phyloP scores from a whole-genome alignment of 768 basidiomycete genomes.

The Leucocoprinus sp. region DNA sequence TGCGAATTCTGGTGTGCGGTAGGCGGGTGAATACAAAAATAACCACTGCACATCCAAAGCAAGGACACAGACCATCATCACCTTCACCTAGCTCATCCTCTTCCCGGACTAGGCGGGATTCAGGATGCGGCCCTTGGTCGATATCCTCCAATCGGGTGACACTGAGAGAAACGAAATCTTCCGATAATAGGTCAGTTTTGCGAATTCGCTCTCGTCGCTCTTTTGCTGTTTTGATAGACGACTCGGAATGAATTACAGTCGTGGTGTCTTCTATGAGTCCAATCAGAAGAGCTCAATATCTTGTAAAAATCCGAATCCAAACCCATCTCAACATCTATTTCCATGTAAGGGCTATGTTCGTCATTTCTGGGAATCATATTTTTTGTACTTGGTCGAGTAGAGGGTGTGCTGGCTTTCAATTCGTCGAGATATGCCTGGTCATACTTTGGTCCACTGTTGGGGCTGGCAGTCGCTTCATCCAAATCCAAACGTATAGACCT shows the following conservation, averaged over 20 bases:
- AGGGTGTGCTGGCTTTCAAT: slow-evolving; percentile 70
- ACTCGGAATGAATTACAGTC: slow-evolving; percentile 60
- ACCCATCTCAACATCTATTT: slow-evolving; percentile 24
- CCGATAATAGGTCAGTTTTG: slow-evolving; percentile 32
- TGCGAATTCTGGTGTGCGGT: slow-evolving; percentile 52
- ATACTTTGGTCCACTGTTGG: slow-evolving; percentile 54
- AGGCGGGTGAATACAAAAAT: neutral
- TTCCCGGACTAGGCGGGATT: slow-evolving; percentile 73
- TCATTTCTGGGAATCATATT: slow-evolving; percentile 45
- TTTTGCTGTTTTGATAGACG: slow-evolving; percentile 64
- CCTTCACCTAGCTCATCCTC: slow-evolving; percentile 86
- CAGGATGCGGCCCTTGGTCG: slow-evolving; percentile 72
- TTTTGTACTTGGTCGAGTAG: slow-evolving; percentile 36
- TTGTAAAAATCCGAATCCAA: neutral
- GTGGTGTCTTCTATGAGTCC: slow-evolving; percentile 26
- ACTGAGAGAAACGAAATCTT: slow-evolving; percentile 76
- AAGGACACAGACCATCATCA: slow-evolving; percentile 62
- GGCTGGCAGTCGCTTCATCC: slow-evolving; percentile 49
- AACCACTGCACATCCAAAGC: neutral
- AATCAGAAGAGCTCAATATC: neutral
- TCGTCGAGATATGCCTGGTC: slow-evolving; percentile 66
- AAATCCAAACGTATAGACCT: slow-evolving; percentile 40
- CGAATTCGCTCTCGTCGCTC: slow-evolving; percentile 68
- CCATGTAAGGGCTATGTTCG: slow-evolving; percentile 26
- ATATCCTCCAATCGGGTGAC: slow-evolving; percentile 48